These are phyloP conservation scores for Trypanosoma cruzi DNA, from an alignment of 208 protist species.

Conservation along the genomic window DNA sequence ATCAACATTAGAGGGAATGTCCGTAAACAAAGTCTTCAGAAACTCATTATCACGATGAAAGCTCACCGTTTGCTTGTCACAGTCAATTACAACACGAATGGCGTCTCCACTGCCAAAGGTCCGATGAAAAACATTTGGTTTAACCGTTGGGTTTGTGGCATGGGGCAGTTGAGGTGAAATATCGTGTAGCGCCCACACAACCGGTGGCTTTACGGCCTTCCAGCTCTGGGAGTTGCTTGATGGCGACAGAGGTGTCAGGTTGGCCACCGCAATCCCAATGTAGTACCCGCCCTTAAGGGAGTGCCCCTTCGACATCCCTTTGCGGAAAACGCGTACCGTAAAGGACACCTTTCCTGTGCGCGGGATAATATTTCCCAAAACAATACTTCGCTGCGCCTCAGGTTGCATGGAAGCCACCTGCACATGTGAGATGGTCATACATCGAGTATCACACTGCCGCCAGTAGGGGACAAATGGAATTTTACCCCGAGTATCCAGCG, in stretches of 20 bases:
- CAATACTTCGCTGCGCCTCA: conserved; percentile 84
- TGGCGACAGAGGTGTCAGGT: conserved; percentile 67
- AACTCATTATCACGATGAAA: conserved; percentile 89
- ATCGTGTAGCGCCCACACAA: conserved; percentile 92
- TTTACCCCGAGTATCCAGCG: background rate
- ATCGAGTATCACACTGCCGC: conserved; percentile 80
- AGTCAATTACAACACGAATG: conserved; percentile 79
- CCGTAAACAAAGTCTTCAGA: conserved; percentile 85
- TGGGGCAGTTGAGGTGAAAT: conserved; percentile 88
- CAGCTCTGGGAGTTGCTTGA: conserved; percentile 87
- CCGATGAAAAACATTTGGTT: conserved; percentile 89
- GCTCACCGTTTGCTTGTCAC: conserved; percentile 69
- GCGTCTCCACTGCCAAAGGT: conserved; percentile 86
- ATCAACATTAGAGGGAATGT: conserved; percentile 76
- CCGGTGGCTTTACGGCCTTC: conserved; percentile 85
- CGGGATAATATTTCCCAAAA: conserved; percentile 80
- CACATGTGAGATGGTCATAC: conserved; percentile 70
- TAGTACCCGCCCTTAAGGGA: conserved; percentile 93
- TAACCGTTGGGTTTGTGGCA: conserved; percentile 89
- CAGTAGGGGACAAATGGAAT: conserved; percentile 81
- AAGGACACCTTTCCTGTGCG: conserved; percentile 85
- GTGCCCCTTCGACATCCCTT: conserved; percentile 81
- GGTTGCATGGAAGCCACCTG: conserved; percentile 81
- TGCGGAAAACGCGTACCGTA: conserved; percentile 78
- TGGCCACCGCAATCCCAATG: conserved; percentile 74